Conservation (phyloP, 2,329 filamentous ascomycete species). For the Paraphaeosphaeria sporulosa region DNA sequence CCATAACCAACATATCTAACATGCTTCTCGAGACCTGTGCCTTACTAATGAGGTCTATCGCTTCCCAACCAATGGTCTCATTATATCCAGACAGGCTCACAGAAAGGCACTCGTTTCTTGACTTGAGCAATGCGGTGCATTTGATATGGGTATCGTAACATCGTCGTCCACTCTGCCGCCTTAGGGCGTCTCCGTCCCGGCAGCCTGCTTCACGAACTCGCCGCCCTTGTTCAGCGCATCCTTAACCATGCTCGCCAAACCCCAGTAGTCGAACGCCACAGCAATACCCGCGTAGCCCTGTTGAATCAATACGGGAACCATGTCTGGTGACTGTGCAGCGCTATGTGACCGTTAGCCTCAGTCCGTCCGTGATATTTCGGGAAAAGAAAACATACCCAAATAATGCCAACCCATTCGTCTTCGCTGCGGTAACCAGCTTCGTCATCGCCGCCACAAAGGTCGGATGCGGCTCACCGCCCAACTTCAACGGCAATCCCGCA, state of each 20-base stretch:
- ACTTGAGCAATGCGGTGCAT: not conserved
- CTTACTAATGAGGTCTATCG: too few species aligned
- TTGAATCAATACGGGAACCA: conserved; percentile 33
- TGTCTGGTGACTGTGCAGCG: conserved; percentile 26
- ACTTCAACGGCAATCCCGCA: conserved; percentile 29
- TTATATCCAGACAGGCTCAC: not conserved
- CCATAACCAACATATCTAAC: too few species aligned
- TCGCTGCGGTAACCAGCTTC: conserved; percentile 30
- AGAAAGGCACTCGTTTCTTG: not conserved
- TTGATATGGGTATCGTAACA: not conserved
- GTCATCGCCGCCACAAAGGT: conserved; percentile 28
- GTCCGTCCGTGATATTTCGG: not conserved
- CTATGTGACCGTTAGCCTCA: conserved; percentile 9
- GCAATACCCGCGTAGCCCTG: conserved; percentile 28
- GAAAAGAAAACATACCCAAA: conserved; percentile 26
- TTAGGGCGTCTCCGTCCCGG: conserved; percentile 15
- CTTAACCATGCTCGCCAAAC: conserved; percentile 26
- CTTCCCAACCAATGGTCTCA: too few species aligned
- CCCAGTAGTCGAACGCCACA: conserved; percentile 39
- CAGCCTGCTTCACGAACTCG: conserved; percentile 28
- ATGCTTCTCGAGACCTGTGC: too few species aligned
- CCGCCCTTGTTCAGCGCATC: conserved; percentile 26
- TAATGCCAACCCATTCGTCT: conserved; percentile 30
- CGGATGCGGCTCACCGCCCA: conserved; percentile 27
- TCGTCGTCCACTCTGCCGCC: not conserved